Percentiles rank a stretch among this genome's conserved stretches.
Evolutionary conservation across 805 yeast genomes (phyloP).

Genomic region (Isabelozyma pseudorhagii): DNA sequence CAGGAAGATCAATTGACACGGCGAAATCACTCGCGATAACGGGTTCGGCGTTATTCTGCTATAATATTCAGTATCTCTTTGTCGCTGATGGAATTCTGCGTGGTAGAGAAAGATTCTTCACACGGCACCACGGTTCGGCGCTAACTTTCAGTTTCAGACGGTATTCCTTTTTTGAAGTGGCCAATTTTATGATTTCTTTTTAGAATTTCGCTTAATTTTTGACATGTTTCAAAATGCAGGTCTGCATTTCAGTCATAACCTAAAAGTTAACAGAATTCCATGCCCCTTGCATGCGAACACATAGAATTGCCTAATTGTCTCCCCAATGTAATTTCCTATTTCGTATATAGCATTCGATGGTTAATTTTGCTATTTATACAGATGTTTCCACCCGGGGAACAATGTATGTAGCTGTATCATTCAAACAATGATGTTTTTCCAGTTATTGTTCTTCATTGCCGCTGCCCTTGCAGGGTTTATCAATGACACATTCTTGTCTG

Average conservation of each 20-base stretch:
- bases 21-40: too few relatives aligned
- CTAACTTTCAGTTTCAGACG: background rate
- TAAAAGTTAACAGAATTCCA: background rate
- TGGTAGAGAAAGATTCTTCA: too few relatives aligned
- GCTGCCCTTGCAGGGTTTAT: background rate
- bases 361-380: background rate
- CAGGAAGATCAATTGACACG: too few relatives aligned
- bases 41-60: too few relatives aligned
- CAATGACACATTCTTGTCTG: background rate
- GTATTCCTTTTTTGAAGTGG: background rate
- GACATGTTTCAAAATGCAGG: background rate
- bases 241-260: background rate
- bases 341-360: background rate
- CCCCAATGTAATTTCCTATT: background rate
- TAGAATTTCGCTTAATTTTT: background rate
- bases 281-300: background rate
- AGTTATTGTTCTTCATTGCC: background rate
- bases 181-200: background rate
- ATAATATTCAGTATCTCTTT: too few relatives aligned
- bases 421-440: background rate
- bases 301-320: too few relatives aligned
- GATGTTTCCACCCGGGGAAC: background rate
- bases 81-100: too few relatives aligned
- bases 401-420: background rate
- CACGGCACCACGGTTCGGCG: background rate